Base-by-base conservation (phyloP, 2,329 filamentous ascomycete genomes). In the Fusarium pseudoanthophilum region DNA sequence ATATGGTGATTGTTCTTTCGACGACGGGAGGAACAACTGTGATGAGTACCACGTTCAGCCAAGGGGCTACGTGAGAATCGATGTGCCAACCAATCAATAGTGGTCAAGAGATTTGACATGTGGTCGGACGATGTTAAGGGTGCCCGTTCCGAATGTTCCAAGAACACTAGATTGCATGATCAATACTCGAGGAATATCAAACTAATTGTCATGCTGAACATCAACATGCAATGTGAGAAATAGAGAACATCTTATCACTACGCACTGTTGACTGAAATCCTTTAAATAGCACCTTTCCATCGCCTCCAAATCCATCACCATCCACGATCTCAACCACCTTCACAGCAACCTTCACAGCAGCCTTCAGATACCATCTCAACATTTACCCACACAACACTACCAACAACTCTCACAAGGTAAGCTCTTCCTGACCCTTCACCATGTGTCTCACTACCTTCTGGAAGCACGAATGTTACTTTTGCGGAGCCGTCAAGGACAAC, bases 81-180 rank as follows among this genome's bases (percentile, higher is more conserved):
- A 36, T 6, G 11, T 26, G 13, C 4, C 3, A 20, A 11, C 3
- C 8, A 4, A 20, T 24, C 11, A 4, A 20, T 20, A 2, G 1
- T 24, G 48, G 11, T 1, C 30, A 2, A 24, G 4, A 51, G 1
- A 34, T 7, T 4, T 7, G 28, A 18, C 21, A 14, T 32, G 21
- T 14, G 16, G 30, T 34, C 11, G 16, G 16, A 20, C 9, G 16
- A 24, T 51, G 28, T 34, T 34, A 16, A 24, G 2, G 0, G 10
- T 20, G 7, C 21, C 10, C 16, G 21, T 7, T 34, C 30, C 0
- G 24, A 4, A 11, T 5, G 20, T 34, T 20, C 8, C 4, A 34
- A 52, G 6, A 15, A 11, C n/a, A 15, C 1, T 4, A 20, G 11
- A 34, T 3, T 34, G 9, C 8, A 52, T 52, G 5, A 24, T 34